Evolutionary conservation across 768 basidiomycete genomes (phyloP), one percentile per base, ranked within the genome.

Genomic region (Tylopilus sp.): DNA sequence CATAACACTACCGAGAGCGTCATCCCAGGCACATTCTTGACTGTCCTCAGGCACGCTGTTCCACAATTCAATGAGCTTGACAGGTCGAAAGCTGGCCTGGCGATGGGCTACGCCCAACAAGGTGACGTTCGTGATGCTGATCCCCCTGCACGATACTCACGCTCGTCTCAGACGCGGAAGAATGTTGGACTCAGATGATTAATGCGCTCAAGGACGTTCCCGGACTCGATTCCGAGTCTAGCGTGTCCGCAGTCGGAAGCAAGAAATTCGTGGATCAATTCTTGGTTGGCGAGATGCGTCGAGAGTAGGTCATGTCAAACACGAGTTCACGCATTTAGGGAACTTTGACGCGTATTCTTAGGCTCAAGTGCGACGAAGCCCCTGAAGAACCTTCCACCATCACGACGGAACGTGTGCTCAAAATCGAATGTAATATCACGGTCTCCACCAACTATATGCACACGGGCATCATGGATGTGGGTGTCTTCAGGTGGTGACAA

Each of bases 371-470:
- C 58, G 83, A 86, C 37, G 96, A 98, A 67, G 83, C 88, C 2
- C 77, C 87, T 0, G 87, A 92, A 10, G 97, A 99, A 63, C 73
- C 82, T 0, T 63, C 85, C 6, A 81, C 85, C 9, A 68, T 83
- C 3, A 71, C 79, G 0, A 74, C 66, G 8, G 95, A 98, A 62
- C 81, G 78, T 25, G 85, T 94, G 14, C 79, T 92, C 45, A 96
- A 98, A 69, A 74, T 98, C 24, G 89, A 92, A 58, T 98, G 96
- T 66, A 96, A 96, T 68, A 99, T 99, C 63, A 79, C 78, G n/a
- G 73, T 74, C 43, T 76, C 77, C 25, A 98, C 95, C 16, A 98
- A 95, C 70, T 96, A 85, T 66, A 86, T 99, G 85, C 76, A 86
- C 43, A 77, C 80, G 22, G 95, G 96, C 1, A 89, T 99, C 60